These are phyloP conservation scores for Podaxis sp. DNA, from an alignment of 768 basidiomycete genomes.

Conservation along the genomic window DNA sequence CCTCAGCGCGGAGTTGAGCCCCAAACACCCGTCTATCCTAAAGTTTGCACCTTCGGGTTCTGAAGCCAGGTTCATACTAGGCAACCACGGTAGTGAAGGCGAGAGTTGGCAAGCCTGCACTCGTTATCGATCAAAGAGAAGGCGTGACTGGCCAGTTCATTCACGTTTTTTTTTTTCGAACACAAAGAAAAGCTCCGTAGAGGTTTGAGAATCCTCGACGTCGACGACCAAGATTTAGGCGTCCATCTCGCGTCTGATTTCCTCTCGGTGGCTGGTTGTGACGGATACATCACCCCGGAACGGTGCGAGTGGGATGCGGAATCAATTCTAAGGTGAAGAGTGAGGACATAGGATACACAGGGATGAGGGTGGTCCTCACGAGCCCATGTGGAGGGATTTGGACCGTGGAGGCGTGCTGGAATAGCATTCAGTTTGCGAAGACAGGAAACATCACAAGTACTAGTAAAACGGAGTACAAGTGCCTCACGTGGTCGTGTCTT, in stretches of 20 bases:
- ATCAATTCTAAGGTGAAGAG: no score
- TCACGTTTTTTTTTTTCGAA: background rate
- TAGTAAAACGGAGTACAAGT: no score
- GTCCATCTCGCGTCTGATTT: background rate
- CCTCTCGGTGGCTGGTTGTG: background rate
- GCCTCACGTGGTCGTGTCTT: no score
- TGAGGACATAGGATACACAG: no score
- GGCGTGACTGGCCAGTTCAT: background rate
- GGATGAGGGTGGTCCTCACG: no score
- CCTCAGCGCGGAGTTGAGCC: background rate
- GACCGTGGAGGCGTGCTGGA: no score
- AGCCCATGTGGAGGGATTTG: no score
- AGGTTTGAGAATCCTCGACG: background rate
- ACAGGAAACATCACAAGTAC: no score
- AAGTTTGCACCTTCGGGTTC: background rate
- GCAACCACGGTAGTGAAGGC: background rate
- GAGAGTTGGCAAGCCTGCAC: background rate
- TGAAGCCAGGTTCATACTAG: background rate
- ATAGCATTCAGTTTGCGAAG: no score
- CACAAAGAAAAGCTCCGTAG: background rate
- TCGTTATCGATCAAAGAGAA: background rate
- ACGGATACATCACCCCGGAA: no score
- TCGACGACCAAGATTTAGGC: background rate
- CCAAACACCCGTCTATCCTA: background rate
- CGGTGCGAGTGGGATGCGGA: no score